Base-by-base conservation (phyloP, 2,329 filamentous ascomycete genomes). In the Alternaria sp. region DNA sequence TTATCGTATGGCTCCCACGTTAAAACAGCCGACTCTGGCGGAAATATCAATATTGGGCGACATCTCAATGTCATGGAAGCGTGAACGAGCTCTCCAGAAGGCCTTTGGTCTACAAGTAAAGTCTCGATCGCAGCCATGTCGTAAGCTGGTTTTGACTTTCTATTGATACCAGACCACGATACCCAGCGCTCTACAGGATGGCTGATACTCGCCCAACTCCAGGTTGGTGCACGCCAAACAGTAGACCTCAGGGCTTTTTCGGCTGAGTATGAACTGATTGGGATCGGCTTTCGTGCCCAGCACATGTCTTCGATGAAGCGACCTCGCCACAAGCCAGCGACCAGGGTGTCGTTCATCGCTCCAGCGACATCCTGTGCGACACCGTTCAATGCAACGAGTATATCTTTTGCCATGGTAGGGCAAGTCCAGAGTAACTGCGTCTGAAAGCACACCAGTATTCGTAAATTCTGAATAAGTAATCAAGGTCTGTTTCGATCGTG, bases 271-370 rank as follows among this genome's bases (percentile, higher is more conserved):
- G n/a, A 7, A 10, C 10, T 9, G 7, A 7, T 28, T 18, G 10
- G 16, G n/a, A 2, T 14, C 4, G 5, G 16, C 16, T 2, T 3
- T 5, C 44, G 14, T 18, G n/a, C 8, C 61, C 58, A 66, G 16
- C 34, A 43, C 27, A 62, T 34, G 3, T 62, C 54, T 28, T 18
- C 16, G 4, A 53, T 20, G 12, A 46, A 16, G 6, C 43, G 20
- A 11, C 25, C 18, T 32, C 38, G 51, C 58, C 61, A 64, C 9
- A 66, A 18, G 3, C 61, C 61, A 32, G 61, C 58, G 14, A 66
- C 44, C 2, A 66, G 5, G 20, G 49, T 5, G 36, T 62, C 61
- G 5, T 40, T 41, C 3, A 43, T 22, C 2, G 28, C 30, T 27
- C 34, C 11, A 12, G 22, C 43, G 44, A 64, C 41, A 2, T 54